Conservation (phyloP, 129 eudicot genomes). For the Ambrosia trifida region DNA sequence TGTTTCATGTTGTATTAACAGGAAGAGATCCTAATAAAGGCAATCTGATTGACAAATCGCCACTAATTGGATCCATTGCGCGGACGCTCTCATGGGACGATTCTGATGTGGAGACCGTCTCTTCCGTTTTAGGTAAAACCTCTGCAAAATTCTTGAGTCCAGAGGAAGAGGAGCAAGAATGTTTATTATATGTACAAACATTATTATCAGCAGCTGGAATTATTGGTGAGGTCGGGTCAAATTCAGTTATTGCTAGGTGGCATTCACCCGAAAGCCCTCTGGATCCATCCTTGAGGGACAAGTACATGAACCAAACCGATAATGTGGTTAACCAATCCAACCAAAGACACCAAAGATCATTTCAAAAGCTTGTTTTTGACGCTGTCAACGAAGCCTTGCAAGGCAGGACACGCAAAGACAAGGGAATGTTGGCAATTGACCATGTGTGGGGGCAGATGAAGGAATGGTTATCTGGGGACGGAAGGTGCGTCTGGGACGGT, state of each 20-base stretch:
- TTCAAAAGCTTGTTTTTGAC: constrained; percentile 76
- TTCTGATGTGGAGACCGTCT: constrained; percentile 43
- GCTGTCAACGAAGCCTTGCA: constrained; percentile 62
- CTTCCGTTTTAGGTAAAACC: constrained; percentile 35
- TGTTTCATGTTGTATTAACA: constrained; percentile 24
- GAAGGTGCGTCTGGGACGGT: constrained; percentile 41
- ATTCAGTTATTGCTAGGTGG: constrained; percentile 48
- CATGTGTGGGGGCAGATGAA: constrained; percentile 64
- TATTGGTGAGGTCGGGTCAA: constrained; percentile 30
- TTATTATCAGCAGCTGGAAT: constrained; percentile 66
- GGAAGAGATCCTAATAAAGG: constrained; percentile 45
- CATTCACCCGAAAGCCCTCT: constrained; percentile 81
- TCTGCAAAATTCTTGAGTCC: constrained; percentile 33
- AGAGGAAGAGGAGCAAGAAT: constrained; percentile 63
- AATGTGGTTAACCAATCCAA: constrained; percentile 50
- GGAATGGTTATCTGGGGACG: constrained; percentile 59
- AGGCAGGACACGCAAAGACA: constrained; percentile 21
- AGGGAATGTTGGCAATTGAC: constrained; percentile 32
- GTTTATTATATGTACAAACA: constrained; percentile 53
- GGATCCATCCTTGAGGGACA: constrained; percentile 78
- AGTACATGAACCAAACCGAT: constrained; percentile 45
- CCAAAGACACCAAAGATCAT: constrained; percentile 60
- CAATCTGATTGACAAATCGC: constrained; percentile 88
- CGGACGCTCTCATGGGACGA: constrained; percentile 92
- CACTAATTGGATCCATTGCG: constrained; percentile 87